Base-by-base conservation (phyloP, 1,284 basidiomycete genomes). In the Malassezia obtusa region DNA sequence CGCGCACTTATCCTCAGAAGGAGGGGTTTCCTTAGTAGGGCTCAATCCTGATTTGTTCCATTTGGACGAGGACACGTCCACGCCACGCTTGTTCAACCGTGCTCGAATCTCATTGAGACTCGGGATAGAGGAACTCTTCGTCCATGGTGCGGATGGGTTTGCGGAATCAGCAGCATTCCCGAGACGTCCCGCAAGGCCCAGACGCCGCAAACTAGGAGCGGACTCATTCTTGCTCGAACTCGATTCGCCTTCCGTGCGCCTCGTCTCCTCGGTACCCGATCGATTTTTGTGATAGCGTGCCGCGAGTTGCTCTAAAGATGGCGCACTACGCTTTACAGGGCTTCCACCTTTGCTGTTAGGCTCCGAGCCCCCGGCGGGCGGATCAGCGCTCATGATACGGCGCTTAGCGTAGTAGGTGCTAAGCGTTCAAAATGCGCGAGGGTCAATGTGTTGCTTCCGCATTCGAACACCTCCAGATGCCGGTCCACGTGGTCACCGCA, bases 81-180 rank as follows among this genome's bases (percentile, higher is more conserved):
- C 49, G 12, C 40, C 49, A 5, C 51, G 45, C 41, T 48, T 30
- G 19, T 46, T 49, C n/a, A 71, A 60, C 0, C 67, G 61, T n/a
- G 64, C 64, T 22, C 60, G 60, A 32, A 71, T 71, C 28, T 69
- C 68, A 19, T 67, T 66, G 11, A 71, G 49, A 41, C 64, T 71
- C 0, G 68, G 68, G 26, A 70, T 65, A 57, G n/a, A 49, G 44
- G 12, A 51, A 45, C 47, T 53, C 51, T 31, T 45, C 30, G 38
- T 54, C 0, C 51, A 59, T 21, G 46, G 39, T 0, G 53, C 12
- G 10, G 12, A 9, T 30, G 28, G 33, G 10, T 19, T 36, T 21
- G 28, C 36, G 11, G 37, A 15, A 21, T 49, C 40, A 2, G 46
- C 33, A 10, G 41, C 43, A 19, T 33, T 15, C 25, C 40, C 35